Evolutionary conservation across 1,284 basidiomycete species (phyloP).

Genomic region (Mycena citricolor): DNA sequence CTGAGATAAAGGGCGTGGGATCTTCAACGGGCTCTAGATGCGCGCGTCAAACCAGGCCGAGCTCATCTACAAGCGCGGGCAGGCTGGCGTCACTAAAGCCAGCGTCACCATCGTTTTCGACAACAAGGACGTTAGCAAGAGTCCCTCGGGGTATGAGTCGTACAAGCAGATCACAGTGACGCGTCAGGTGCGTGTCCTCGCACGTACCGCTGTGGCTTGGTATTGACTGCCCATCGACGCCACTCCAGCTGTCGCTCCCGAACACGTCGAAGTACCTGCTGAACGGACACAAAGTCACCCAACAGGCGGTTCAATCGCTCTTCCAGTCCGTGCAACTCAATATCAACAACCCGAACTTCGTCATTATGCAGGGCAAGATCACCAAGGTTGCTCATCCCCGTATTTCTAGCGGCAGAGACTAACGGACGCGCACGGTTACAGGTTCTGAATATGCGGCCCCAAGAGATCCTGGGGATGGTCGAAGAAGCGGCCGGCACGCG

Average conservation of each 20-base stretch:
- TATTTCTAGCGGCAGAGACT: not conserved
- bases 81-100: constrained; percentile 96
- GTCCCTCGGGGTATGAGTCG: constrained; percentile 84
- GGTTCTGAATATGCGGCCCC: constrained; percentile 98
- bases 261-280: constrained; percentile 96
- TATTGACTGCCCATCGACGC: constrained; percentile 16
- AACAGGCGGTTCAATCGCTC: constrained; percentile 86
- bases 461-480: constrained; percentile 97
- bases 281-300: constrained; percentile 94
- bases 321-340: constrained; percentile 99
- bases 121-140: constrained; percentile 90
- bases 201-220: not conserved
- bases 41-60: constrained; percentile 96
- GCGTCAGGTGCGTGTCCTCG: constrained; percentile 71
- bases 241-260: constrained; percentile 80
- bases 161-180: constrained; percentile 94
- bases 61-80: constrained; percentile 96
- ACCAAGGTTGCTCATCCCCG: constrained; percentile 68
- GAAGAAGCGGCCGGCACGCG: constrained; percentile 98
- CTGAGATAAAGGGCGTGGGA: too few species aligned
- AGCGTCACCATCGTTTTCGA: constrained; percentile 99
- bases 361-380: constrained; percentile 99
- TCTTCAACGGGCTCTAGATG: constrained; percentile 56
- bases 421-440: constrained; percentile 31
- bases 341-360: constrained; percentile 99